These are phyloP conservation scores for Polyrhizophydium stewartii DNA, from an alignment of 371 early-diverging fungal genomes.

Conservation along the genomic window DNA sequence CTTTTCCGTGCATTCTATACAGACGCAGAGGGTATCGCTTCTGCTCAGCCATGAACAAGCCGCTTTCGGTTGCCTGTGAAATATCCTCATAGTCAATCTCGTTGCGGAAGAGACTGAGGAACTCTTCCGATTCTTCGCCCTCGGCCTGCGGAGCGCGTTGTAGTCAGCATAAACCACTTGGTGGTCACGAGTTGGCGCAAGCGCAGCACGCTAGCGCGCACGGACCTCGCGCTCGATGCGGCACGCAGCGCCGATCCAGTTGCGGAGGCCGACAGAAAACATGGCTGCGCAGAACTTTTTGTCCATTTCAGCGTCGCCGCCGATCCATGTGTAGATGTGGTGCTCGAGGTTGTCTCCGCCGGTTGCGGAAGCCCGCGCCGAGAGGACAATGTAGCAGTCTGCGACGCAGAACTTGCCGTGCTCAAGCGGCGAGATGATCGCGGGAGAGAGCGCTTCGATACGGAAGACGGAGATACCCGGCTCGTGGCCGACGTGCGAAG, in stretches of 20 bases:
- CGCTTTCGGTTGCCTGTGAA: conserved; percentile 27
- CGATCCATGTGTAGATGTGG: conserved; percentile 41
- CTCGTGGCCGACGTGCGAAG: conserved; percentile 9
- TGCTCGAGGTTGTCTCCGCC: conserved; percentile 9
- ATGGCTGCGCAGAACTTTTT: conserved; percentile 47
- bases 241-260: conserved; percentile 20
- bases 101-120: conserved; percentile 27
- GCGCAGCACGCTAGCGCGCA: too few relatives aligned
- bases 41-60: conserved; percentile 29
- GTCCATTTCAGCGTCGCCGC: conserved; percentile 38
- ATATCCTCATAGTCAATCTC: conserved; percentile 17
- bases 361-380: neutral
- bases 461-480: conserved; percentile 28
- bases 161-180: too few relatives aligned
- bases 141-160: conserved; percentile 7
- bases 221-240: conserved; percentile 21
- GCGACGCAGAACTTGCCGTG: conserved; percentile 36
- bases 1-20: conserved; percentile 26
- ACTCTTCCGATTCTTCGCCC: conserved; percentile 34
- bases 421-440: neutral
- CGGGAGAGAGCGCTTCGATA: conserved; percentile 35
- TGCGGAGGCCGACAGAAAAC: conserved; percentile 40
- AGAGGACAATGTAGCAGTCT: conserved; percentile 37
- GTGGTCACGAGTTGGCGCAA: too few relatives aligned
- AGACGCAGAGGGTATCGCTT: conserved; percentile 26